A percentile compares a stretch with the other conserved stretches of the same genome.
Conservation (phyloP, 1,139 yeast genomes). For the Nakaseomyces glabratus region DNA sequence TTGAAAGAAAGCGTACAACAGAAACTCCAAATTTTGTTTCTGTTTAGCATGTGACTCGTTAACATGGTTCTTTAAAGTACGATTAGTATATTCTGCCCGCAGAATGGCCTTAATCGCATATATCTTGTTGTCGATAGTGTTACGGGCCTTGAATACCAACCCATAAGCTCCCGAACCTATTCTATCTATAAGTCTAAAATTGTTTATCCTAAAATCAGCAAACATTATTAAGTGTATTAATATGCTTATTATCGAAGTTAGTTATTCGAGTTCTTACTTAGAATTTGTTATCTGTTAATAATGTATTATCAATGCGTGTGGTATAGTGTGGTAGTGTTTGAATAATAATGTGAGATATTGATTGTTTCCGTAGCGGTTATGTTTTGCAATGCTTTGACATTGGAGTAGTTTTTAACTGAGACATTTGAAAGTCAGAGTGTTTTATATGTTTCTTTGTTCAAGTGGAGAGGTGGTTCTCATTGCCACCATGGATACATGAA, state of each 20-base stretch:
- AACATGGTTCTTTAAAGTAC: conserved; percentile 1
- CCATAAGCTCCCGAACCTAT: conserved; percentile 90
- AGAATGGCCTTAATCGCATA: conserved; percentile 71
- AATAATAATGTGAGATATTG: too few species aligned
- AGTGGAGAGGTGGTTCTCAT: too few species aligned
- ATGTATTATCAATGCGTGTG: too few species aligned
- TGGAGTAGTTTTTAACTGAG: too few species aligned
- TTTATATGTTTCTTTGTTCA: too few species aligned
- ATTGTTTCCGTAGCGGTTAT: too few species aligned
- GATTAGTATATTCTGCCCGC: conserved; percentile 30
- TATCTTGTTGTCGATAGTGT: conserved; percentile 40
- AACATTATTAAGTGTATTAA: conserved; percentile 13
- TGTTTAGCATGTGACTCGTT: conserved; percentile 1
- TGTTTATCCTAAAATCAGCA: conserved; percentile 32
- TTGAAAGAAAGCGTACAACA: conserved; percentile 24
- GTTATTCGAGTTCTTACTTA: too few species aligned
- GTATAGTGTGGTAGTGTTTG: too few species aligned
- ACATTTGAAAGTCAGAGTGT: too few species aligned
- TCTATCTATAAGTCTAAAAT: conserved; percentile 20
- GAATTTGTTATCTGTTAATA: too few species aligned
- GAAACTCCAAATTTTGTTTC: conserved; percentile 12
- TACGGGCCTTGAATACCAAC: conserved; percentile 63
- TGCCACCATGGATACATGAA: too few species aligned
- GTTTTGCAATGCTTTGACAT: too few species aligned
- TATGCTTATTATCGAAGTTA: conserved; percentile 5